These are phyloP conservation scores for Hysterangium stoloniferum DNA, from an alignment of 768 basidiomycete genomes.

Conservation along the genomic window DNA sequence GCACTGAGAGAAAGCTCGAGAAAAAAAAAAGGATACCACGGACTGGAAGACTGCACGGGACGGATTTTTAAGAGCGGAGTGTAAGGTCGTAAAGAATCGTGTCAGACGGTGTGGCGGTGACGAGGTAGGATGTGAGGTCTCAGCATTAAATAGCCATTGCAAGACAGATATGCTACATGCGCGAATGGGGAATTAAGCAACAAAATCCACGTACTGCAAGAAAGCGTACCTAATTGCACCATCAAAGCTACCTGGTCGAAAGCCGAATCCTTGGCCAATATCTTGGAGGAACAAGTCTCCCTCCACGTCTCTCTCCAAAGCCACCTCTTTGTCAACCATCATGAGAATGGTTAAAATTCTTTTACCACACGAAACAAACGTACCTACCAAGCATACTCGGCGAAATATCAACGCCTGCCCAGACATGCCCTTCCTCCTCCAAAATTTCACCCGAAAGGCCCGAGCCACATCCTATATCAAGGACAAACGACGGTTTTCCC, in stretches of 20 bases:
- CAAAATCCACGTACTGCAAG: background rate
- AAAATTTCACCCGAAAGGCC: slow-evolving; percentile 94
- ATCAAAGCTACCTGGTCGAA: slow-evolving; percentile 94
- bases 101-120: slow-evolving; percentile 80
- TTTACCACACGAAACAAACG: background rate
- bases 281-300: slow-evolving; percentile 96
- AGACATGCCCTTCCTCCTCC: slow-evolving; percentile 87
- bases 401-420: slow-evolving; percentile 91
- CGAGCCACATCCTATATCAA: slow-evolving; percentile 97
- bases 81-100: slow-evolving; percentile 89
- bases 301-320: slow-evolving; percentile 89
- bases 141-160: slow-evolving; percentile 97
- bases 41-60: slow-evolving; percentile 77
- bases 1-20: background rate
- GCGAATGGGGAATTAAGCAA: background rate
- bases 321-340: slow-evolving; percentile 61
- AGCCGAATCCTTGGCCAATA: slow-evolving; percentile 96
- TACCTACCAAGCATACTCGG: slow-evolving; percentile 91
- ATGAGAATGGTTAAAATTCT: background rate
- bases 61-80: slow-evolving; percentile 78
- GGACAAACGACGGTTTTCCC: slow-evolving; percentile 72
- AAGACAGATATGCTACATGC: slow-evolving; percentile 84
- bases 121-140: slow-evolving; percentile 82
- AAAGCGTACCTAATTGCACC: slow-evolving; percentile 95
- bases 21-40: background rate